Evolutionary conservation across 192 early-diverging fungal species (phyloP).

Genomic region (Entomortierella beljakovae): DNA sequence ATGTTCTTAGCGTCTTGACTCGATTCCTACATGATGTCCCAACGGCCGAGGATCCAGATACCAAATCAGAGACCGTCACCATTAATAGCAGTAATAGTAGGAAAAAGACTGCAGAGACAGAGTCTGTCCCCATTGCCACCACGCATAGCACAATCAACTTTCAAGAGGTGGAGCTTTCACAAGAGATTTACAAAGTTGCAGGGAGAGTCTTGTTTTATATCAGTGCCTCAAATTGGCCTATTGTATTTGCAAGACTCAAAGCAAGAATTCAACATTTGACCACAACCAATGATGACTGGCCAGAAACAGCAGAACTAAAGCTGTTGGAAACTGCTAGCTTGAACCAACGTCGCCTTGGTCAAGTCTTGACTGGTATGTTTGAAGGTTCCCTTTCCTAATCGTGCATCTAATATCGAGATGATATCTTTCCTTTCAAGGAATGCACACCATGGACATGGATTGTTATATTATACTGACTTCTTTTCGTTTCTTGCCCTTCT

Average conservation of each 20-base stretch:
- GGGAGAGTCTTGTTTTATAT: constrained; percentile 88
- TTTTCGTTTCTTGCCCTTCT: neutral
- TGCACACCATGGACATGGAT: too few relatives aligned
- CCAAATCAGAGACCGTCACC: constrained; percentile 26
- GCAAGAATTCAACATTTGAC: constrained; percentile 72
- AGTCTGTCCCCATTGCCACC: constrained; percentile 31
- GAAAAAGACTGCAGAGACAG: constrained; percentile 43
- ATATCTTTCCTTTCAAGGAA: too few relatives aligned
- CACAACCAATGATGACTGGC: constrained; percentile 73
- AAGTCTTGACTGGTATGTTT: constrained; percentile 69
- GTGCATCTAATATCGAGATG: too few relatives aligned
- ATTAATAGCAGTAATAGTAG: constrained; percentile 38
- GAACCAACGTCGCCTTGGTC: constrained; percentile 77
- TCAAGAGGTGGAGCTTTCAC: constrained; percentile 61
- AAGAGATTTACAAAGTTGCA: constrained; percentile 86
- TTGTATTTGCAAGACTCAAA: constrained; percentile 80
- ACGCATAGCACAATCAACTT: constrained; percentile 41
- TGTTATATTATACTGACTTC: neutral
- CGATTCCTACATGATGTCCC: constrained; percentile 72
- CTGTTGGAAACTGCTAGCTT: constrained; percentile 88
- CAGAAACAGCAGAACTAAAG: constrained; percentile 84
- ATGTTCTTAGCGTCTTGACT: constrained; percentile 69
- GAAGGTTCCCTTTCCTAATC: too few relatives aligned
- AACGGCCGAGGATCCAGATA: constrained; percentile 54
- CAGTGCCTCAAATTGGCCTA: constrained; percentile 90